Conservation (phyloP, 768 basidiomycete species). For the Leccinellum rugosiceps region DNA sequence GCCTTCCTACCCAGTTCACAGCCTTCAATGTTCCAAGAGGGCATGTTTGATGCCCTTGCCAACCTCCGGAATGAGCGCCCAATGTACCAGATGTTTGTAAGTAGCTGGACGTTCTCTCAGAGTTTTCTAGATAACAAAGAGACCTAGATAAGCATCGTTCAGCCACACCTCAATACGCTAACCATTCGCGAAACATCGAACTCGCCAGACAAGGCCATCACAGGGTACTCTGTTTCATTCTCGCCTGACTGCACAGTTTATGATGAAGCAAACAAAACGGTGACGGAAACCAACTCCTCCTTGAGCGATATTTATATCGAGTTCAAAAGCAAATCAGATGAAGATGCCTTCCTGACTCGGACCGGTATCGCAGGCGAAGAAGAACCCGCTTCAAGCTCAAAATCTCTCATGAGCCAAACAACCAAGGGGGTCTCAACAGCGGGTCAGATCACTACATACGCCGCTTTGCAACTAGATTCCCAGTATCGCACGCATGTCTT, state of each 20-base stretch:
- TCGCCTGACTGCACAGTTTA: neutral
- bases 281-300: neutral
- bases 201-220: neutral
- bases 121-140: neutral
- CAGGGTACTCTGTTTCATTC: neutral
- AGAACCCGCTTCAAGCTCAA: neutral
- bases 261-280: neutral
- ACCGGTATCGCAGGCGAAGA: neutral
- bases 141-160: neutral
- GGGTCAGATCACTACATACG: conserved; percentile 16
- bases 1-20: neutral
- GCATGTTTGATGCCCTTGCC: neutral
- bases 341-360: neutral
- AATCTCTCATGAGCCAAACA: neutral
- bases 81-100: neutral
- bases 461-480: conserved; percentile 14
- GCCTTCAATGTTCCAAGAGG: neutral
- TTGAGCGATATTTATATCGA: neutral
- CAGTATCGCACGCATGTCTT: conserved; percentile 17
- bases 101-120: neutral
- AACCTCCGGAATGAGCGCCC: neutral
- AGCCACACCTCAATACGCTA: neutral
- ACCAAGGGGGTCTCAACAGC: neutral
- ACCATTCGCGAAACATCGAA: neutral
- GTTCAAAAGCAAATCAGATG: neutral